Evolutionary conservation across 495 filamentous ascomycete genomes (phyloP).

Genomic region (Pseudevernia furfuracea): DNA sequence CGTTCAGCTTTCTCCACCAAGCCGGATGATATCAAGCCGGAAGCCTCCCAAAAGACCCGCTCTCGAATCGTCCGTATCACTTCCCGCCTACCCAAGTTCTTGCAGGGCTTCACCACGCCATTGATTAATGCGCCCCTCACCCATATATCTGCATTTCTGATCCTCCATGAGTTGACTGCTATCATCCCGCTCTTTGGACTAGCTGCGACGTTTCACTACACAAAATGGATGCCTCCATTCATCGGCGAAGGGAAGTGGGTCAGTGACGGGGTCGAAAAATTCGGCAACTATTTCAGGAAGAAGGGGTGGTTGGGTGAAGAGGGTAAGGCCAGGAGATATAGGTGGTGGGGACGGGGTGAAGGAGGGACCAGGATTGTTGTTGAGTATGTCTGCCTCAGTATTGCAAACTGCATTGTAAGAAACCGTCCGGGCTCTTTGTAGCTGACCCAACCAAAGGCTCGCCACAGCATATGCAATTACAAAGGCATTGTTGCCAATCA

Average conservation of each 20-base stretch:
- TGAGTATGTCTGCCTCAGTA: constrained; percentile 30
- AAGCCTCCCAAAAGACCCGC: constrained; percentile 25
- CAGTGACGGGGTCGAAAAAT: constrained; percentile 46
- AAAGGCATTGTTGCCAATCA: constrained; percentile 70
- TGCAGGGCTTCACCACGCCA: constrained; percentile 58
- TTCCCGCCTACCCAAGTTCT: constrained; percentile 48
- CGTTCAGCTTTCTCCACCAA: constrained; percentile 15
- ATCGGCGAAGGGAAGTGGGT: constrained; percentile 47
- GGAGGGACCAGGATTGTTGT: constrained; percentile 23
- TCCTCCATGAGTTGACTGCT: constrained; percentile 89
- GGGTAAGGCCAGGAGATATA: constrained; percentile 25
- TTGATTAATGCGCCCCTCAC: constrained; percentile 69
- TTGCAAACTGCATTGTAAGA: neutral
- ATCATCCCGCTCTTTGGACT: constrained; percentile 70
- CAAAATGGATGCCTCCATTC: constrained; percentile 51
- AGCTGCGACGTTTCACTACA: constrained; percentile 68
- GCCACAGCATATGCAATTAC: constrained; percentile 84
- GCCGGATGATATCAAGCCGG: constrained; percentile 18
- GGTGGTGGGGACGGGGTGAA: constrained; percentile 23
- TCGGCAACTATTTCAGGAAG: constrained; percentile 50
- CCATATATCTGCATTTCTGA: constrained; percentile 76
- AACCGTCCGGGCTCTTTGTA: constrained; percentile 34
- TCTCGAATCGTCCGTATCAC: constrained; percentile 53
- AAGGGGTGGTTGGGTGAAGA: constrained; percentile 53
- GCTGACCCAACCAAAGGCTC: constrained; percentile 53